Evolutionary conservation across 305 asterid genomes (phyloP), one percentile per base, ranked within the genome.

Genomic region (Withania somnifera): DNA sequence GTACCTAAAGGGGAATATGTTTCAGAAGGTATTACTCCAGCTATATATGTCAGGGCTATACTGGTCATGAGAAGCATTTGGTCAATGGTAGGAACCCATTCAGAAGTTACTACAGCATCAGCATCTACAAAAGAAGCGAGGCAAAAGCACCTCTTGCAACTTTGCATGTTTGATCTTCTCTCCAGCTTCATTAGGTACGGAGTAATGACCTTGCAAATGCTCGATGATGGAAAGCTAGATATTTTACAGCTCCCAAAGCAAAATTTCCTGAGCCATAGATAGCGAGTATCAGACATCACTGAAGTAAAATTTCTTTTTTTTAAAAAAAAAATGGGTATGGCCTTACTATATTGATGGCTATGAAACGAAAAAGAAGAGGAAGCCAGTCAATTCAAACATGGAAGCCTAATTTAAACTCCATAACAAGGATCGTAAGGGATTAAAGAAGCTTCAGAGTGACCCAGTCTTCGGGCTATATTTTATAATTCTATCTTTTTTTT

Each of bases 61-160:
- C 98, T 94, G 22, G 93, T 91, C 91, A 92, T 79, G 64, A 94
- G 97, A 83, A 96, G 95, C 86, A 89, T 89, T 89, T 92, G 98
- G 81, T 96, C 94, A 82, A 89, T 84, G 57, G 88, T 80, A 77
- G 94, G 92, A 77, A 93, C 88, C 99, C 98, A 96, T 13, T 87
- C 93, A 83, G 91, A 81, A 81, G 85, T 15, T 81, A 86, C 52
- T 42, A 86, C 90, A 89, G 80, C 88, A 87, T 89, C 91, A 86
- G 87, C 90, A 88, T 88, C 89, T 56, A 91, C 90, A 42, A 93
- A 71, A 71, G 95, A 81, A 87, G 91, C 89, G 83, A 91, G 84
- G 89, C 90, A 90, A 85, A 81, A 81, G 83, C 92, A 90, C 77
- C 83, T 88, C 66, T 76, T 81, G 64, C 81, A 83, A 83, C 78